Percentiles rank a stretch among this genome's conserved stretches.
Conservation (phyloP, 768 basidiomycete species). For the Suillus placidus region DNA sequence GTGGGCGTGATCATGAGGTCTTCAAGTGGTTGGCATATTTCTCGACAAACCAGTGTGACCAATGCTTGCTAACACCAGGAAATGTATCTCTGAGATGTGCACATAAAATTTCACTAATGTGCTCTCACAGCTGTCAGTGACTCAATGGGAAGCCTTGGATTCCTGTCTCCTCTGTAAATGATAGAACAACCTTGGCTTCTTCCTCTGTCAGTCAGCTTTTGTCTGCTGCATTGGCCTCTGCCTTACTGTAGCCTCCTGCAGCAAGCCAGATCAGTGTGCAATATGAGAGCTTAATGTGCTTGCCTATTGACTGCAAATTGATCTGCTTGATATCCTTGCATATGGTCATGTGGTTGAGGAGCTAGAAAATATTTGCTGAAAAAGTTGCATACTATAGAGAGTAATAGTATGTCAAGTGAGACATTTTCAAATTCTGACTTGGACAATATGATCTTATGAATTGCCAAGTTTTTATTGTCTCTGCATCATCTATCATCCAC, state of each 20-base stretch:
- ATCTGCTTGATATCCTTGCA: conserved; percentile 18
- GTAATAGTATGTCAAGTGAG: too few species aligned
- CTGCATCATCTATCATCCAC: too few species aligned
- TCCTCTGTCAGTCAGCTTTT: conserved; percentile 30
- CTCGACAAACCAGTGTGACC: conserved; percentile 34
- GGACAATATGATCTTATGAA: too few species aligned
- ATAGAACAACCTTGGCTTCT: conserved; percentile 35
- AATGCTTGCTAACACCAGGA: conserved; percentile 39
- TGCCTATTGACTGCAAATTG: conserved; percentile 16
- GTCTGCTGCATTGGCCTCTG: conserved; percentile 26
- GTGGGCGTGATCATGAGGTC: conserved; percentile 30
- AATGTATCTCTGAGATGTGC: too few species aligned
- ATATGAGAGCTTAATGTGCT: conserved; percentile 18
- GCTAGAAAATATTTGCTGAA: too few species aligned
- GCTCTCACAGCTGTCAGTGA: conserved; percentile 35
- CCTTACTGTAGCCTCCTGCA: conserved; percentile 22
- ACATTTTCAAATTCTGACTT: too few species aligned
- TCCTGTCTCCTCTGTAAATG: conserved; percentile 31
- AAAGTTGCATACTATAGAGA: too few species aligned
- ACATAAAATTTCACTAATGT: too few species aligned
- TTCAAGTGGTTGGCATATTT: conserved; percentile 33
- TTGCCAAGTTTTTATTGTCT: too few species aligned
- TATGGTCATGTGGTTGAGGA: too few species aligned
- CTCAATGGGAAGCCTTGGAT: conserved; percentile 38
- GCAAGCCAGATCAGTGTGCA: conserved; percentile 20